Percentiles rank a stretch among this genome's conserved stretches.
Conservation (phyloP, 2,329 filamentous ascomycete genomes). For the Thelonectria olida region DNA sequence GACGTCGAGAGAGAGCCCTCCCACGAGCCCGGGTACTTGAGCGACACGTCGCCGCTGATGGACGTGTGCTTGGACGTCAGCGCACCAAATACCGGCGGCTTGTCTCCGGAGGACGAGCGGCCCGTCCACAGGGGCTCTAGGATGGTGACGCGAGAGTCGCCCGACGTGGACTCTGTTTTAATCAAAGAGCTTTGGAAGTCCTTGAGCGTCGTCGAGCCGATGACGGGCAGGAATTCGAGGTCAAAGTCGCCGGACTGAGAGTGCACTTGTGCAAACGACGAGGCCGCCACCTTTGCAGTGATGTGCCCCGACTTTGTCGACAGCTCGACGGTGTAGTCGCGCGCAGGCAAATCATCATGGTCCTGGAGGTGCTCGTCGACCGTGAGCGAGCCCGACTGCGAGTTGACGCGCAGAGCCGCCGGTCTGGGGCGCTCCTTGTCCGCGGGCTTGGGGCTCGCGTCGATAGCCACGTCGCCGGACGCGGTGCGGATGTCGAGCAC, state of each 20-base stretch:
- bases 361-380: conserved; percentile 52
- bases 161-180: conserved; percentile 58
- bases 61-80: conserved; percentile 54
- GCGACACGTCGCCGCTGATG: conserved; percentile 53
- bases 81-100: conserved; percentile 44
- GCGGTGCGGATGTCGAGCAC: conserved; percentile 54
- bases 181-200: conserved; percentile 32
- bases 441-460: conserved; percentile 53
- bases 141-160: conserved; percentile 49
- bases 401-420: conserved; percentile 52
- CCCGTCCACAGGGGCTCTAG: conserved; percentile 56
- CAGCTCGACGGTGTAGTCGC: conserved; percentile 58
- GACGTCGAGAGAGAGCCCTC: conserved; percentile 54
- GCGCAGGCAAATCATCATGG: conserved; percentile 48
- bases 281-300: conserved; percentile 51
- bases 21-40: conserved; percentile 60
- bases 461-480: conserved; percentile 54
- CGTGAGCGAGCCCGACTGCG: conserved; percentile 55
- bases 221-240: conserved; percentile 55
- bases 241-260: conserved; percentile 53
- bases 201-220: conserved; percentile 40
- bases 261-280: conserved; percentile 45
- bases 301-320: conserved; percentile 56
- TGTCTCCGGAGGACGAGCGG: conserved; percentile 8
- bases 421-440: conserved; percentile 45